Evolutionary conservation across 2,329 filamentous ascomycete species (phyloP), one percentile per base, ranked within the genome.

Genomic region (Cladophialophora yegresii): DNA sequence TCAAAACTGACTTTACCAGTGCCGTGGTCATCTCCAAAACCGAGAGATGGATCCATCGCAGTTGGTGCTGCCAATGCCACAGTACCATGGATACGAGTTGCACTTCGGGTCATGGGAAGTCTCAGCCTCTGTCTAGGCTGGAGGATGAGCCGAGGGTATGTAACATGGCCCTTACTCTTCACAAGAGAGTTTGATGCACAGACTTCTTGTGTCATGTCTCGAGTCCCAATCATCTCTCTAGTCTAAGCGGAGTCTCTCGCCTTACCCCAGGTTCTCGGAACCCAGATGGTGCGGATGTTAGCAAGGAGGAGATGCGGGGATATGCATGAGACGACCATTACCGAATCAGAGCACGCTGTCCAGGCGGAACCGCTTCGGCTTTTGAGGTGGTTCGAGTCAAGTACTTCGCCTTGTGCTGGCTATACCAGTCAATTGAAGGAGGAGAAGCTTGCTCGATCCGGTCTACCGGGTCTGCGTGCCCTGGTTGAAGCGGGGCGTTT

Each of bases 301-400:
- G 33, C 16, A 40, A 43, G 53, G 58, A 61, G 65, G 65, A 28
- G 61, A 64, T 54, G 65, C 61, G 65, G 65, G 61, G 65, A 61
- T 45, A 30, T 45, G 30, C 33, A 58, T 16, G 22, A 26, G n/a
- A 50, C 43, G 53, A 32, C 40, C 51, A 62, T 6, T 26, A 26
- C 61, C 56, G 40, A 56, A 43, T 57, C 65, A 60, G 47, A 50
- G 22, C 45, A 26, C 16, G 54, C 40, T 22, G 20, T 32, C 28
- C 28, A 50, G 54, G 43, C 61, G 58, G 62, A 45, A 61, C 61
- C 53, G 65, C 58, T 64, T 51, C 47, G 16, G 23, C 40, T 28
- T 36, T 57, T 56, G 58, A 60, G 56, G 43, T 62, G 62, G 54
- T 30, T 20, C 36, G 28, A 20, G 49, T 28, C 4, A 23, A 30